phyloP scores from a whole-genome alignment of 352 stramenopile species.

The Aphanomyces cochlioides region DNA sequence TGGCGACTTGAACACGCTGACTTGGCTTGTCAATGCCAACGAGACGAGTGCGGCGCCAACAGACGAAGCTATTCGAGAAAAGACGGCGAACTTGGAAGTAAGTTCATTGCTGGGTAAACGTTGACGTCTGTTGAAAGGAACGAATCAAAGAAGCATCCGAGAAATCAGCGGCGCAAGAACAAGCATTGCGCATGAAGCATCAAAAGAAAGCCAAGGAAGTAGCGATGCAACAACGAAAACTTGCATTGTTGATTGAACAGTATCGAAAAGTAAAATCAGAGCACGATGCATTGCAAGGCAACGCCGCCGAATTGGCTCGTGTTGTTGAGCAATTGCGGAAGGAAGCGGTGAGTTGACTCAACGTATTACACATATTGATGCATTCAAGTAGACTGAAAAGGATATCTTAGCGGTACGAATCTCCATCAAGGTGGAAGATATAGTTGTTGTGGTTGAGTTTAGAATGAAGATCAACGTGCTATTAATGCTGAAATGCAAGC shows the following conservation, averaged over 20 bases:
- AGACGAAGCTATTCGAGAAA: slow-evolving; percentile 82
- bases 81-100: slow-evolving; percentile 81
- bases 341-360: slow-evolving; percentile 59
- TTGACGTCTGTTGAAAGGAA: slow-evolving; percentile 37
- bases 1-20: slow-evolving; percentile 62
- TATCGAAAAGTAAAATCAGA: slow-evolving; percentile 81
- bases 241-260: slow-evolving; percentile 67
- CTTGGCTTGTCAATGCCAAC: slow-evolving; percentile 80
- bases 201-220: slow-evolving; percentile 75
- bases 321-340: slow-evolving; percentile 75
- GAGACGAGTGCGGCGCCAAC: slow-evolving; percentile 67
- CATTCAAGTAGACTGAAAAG: slow-evolving; percentile 65
- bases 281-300: slow-evolving; percentile 71
- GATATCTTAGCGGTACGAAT: slow-evolving; percentile 71
- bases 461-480: slow-evolving; percentile 86
- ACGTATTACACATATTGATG: not conserved
- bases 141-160: slow-evolving; percentile 80
- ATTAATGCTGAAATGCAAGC: slow-evolving; percentile 79
- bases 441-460: not conserved
- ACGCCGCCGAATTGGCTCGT: slow-evolving; percentile 52
- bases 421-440: too few species aligned
- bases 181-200: slow-evolving; percentile 64
- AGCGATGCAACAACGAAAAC: slow-evolving; percentile 68
- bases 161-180: slow-evolving; percentile 64
- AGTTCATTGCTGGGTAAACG: not conserved